Conservation (phyloP, 169 alveolate genomes). For the Ichthyophthirius multifiliis region DNA sequence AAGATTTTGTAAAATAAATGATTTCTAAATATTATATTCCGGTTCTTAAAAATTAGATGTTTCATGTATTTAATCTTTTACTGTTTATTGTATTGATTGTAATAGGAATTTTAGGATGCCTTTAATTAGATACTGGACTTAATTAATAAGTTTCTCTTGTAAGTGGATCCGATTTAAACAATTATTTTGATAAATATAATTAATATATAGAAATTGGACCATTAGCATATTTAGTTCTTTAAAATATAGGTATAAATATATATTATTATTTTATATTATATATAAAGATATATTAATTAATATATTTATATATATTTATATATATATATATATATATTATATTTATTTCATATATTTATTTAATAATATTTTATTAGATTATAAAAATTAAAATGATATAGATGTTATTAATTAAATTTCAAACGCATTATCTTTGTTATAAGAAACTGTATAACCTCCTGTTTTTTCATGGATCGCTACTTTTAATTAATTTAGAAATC, state of each 20-base stretch:
- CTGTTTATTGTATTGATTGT: slow-evolving; percentile 41
- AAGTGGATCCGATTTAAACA: slow-evolving; percentile 58
- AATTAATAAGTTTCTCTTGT: slow-evolving; percentile 64
- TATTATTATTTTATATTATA: not conserved
- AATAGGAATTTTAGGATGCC: slow-evolving; percentile 46
- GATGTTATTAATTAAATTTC: slow-evolving; percentile 52
- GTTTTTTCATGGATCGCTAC: slow-evolving; percentile 79
- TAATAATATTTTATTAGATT: slow-evolving; percentile 16
- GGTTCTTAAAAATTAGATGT: slow-evolving; percentile 42
- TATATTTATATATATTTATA: too few species aligned
- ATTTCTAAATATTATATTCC: slow-evolving; percentile 63
- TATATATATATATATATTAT: too few species aligned
- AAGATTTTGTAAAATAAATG: slow-evolving; percentile 48
- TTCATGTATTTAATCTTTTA: slow-evolving; percentile 36
- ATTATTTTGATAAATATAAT: slow-evolving; percentile 61
- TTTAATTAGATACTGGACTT: slow-evolving; percentile 57
- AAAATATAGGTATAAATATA: slow-evolving; percentile 35
- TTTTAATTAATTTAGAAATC: slow-evolving; percentile 48
- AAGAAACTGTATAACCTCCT: slow-evolving; percentile 76
- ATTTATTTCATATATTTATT: too few species aligned
- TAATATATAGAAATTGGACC: slow-evolving; percentile 80
- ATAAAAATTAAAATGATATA: slow-evolving; percentile 48
- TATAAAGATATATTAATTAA: too few species aligned
- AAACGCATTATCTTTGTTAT: slow-evolving; percentile 59
- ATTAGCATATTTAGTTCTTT: slow-evolving; percentile 74